A percentile compares a stretch with the other conserved stretches of the same genome.
These are phyloP conservation scores for Geotrichum restrictum DNA, from an alignment of 1,139 yeast species.

Conservation along the genomic window DNA sequence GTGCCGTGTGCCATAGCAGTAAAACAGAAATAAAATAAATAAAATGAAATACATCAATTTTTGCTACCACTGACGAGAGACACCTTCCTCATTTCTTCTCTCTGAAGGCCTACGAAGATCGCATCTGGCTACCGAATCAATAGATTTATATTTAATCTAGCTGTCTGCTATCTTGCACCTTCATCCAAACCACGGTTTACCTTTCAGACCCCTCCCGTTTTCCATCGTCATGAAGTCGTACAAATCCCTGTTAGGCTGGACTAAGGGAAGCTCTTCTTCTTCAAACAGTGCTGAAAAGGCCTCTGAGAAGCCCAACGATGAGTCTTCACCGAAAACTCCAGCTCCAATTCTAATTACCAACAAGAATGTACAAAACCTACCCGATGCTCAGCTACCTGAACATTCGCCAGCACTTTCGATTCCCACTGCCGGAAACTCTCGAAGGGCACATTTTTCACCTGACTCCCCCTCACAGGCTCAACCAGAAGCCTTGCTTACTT, in stretches of 20 bases:
- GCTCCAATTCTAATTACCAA: too few species aligned
- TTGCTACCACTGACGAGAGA: too few species aligned
- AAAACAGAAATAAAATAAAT: too few species aligned
- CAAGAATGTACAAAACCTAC: too few species aligned
- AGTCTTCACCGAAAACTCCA: not conserved
- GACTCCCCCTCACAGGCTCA: not conserved
- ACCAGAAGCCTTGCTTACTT: not conserved
- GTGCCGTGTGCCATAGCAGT: too few species aligned
- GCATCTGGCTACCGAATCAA: too few species aligned
- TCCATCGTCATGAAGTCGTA: constrained; percentile 7
- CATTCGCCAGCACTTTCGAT: constrained; percentile 1
- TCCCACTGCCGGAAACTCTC: not conserved
- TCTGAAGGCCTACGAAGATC: too few species aligned
- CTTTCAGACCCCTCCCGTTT: not conserved
- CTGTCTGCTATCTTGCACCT: too few species aligned
- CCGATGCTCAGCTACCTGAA: not conserved
- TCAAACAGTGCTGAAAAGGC: too few species aligned
- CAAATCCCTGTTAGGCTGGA: constrained; percentile 8
- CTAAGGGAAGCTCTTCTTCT: not conserved
- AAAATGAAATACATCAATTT: too few species aligned
- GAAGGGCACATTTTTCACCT: not conserved
- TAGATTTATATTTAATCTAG: too few species aligned
- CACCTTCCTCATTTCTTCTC: too few species aligned
- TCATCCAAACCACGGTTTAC: not conserved
- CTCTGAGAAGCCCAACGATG: not conserved